Conservation (phyloP, 2,329 filamentous ascomycete genomes). For the Acephala macrosclerotiorum region DNA sequence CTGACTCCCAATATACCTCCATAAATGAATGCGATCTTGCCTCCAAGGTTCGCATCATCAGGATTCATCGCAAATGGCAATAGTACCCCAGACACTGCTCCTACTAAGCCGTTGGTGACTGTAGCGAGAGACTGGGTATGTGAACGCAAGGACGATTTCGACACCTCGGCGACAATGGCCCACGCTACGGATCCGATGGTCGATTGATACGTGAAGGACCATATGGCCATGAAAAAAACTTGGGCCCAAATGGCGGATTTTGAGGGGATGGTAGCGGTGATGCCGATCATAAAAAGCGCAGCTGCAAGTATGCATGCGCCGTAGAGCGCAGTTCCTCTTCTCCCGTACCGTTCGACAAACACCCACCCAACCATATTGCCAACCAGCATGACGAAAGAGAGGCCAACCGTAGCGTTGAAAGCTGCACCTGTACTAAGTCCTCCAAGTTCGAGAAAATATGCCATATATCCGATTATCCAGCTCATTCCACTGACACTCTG, state of each 20-base stretch:
- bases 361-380: conserved; percentile 46
- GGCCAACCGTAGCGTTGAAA: conserved; percentile 40
- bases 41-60: conserved; percentile 47
- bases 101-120: conserved; percentile 32
- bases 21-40: conserved; percentile 51
- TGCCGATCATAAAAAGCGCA: conserved; percentile 35
- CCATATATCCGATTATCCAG: conserved; percentile 44
- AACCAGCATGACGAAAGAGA: conserved; percentile 42
- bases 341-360: conserved; percentile 43
- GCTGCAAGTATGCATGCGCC: conserved; percentile 28
- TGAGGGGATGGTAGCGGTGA: conserved; percentile 25
- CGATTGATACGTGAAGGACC: conserved; percentile 38
- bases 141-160: conserved; percentile 50
- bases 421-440: conserved; percentile 37
- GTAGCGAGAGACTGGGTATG: conserved; percentile 37
- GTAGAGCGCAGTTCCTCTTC: conserved; percentile 40
- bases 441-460: conserved; percentile 43
- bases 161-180: conserved; percentile 52
- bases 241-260: conserved; percentile 32
- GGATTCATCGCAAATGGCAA: conserved; percentile 48
- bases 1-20: conserved; percentile 48
- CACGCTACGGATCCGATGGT: conserved; percentile 49
- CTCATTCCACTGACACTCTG: conserved; percentile 43
- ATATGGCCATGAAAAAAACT: conserved; percentile 37
- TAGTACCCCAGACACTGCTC: conserved; percentile 28